These are phyloP conservation scores for Calonectria leucothoes DNA, from an alignment of 2,329 filamentous ascomycete genomes.

Conservation along the genomic window DNA sequence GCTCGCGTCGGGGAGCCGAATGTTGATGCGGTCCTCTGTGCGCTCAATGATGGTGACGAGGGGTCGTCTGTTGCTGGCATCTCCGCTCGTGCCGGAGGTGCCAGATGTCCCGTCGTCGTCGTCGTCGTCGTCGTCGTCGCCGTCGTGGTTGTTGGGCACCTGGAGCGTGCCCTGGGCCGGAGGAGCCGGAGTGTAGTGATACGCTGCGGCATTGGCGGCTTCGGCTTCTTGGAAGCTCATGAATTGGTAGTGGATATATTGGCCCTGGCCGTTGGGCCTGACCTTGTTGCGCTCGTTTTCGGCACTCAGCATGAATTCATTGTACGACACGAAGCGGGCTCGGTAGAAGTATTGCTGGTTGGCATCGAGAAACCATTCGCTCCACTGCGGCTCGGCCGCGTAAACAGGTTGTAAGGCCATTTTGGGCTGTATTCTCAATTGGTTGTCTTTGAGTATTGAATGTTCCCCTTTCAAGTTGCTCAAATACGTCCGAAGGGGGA, in stretches of 20 bases:
- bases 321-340: slow-evolving; percentile 34
- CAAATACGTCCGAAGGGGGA: neutral
- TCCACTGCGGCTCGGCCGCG: slow-evolving; percentile 23
- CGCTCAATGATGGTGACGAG: neutral
- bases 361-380: slow-evolving; percentile 30
- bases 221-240: slow-evolving; percentile 20
- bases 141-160: slow-evolving; percentile 1
- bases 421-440: neutral
- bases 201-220: neutral
- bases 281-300: slow-evolving; percentile 34
- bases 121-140: slow-evolving; percentile 16
- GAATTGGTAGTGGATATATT: slow-evolving; percentile 40
- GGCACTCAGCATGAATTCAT: slow-evolving; percentile 24
- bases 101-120: slow-evolving; percentile 23
- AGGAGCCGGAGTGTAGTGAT: neutral
- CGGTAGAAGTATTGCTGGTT: slow-evolving; percentile 35
- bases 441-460: neutral
- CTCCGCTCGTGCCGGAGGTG: neutral
- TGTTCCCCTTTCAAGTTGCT: neutral
- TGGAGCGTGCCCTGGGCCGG: neutral
- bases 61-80: neutral
- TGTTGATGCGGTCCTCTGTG: slow-evolving; percentile 15
- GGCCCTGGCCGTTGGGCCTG: slow-evolving; percentile 28
- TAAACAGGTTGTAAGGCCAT: slow-evolving; percentile 5
- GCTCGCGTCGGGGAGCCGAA: slow-evolving; percentile 15